phyloP scores from a whole-genome alignment of 2,329 filamentous ascomycete species.

The Apiospora pterosperma region DNA sequence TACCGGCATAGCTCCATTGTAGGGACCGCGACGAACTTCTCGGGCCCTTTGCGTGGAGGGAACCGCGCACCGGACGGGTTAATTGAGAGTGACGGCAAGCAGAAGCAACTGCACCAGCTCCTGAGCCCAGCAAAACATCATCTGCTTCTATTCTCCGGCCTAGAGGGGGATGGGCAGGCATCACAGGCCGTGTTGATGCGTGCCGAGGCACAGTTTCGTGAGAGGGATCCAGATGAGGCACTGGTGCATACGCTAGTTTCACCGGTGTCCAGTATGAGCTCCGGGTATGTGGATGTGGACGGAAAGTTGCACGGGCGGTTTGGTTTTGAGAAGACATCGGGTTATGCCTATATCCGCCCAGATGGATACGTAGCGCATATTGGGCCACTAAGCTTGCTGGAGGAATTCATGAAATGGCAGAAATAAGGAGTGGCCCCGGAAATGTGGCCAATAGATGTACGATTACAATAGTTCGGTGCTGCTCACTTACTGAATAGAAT shows the following conservation, averaged over 20 bases:
- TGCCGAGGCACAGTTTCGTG: constrained; percentile 14
- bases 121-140: constrained; percentile 19
- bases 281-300: constrained; percentile 18
- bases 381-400: constrained; percentile 16
- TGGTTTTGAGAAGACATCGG: constrained; percentile 19
- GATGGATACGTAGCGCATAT: constrained; percentile 27
- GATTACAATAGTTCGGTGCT: background rate
- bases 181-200: constrained; percentile 12
- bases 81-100: constrained; percentile 14
- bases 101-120: constrained; percentile 20
- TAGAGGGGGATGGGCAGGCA: constrained; percentile 8
- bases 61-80: constrained; percentile 41
- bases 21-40: constrained; percentile 25
- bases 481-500: no score
- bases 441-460: background rate
- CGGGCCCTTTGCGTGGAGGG: constrained; percentile 37
- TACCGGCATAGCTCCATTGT: constrained; percentile 39
- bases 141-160: constrained; percentile 23
- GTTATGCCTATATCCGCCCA: constrained; percentile 24
- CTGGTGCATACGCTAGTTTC: constrained; percentile 17
- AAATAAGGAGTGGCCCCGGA: background rate
- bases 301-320: constrained; percentile 19
- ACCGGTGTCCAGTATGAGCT: constrained; percentile 5
- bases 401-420: constrained; percentile 12
- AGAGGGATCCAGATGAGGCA: constrained; percentile 7